Base-by-base conservation (phyloP, 1,139 yeast species). In the Lizanozyma gosingica region DNA sequence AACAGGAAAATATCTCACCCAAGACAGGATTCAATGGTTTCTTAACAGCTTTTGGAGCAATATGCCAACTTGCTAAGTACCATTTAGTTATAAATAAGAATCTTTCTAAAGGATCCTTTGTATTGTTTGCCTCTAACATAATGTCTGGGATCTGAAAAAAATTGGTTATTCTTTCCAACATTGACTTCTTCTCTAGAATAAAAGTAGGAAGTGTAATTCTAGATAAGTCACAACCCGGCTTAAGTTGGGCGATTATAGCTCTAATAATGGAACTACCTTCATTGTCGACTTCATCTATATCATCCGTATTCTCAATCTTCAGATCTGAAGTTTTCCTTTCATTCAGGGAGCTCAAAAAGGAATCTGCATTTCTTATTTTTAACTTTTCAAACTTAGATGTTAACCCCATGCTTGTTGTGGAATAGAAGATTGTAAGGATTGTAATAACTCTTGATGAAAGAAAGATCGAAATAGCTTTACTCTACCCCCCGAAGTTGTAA, bases 1-100 rank as follows among this genome's bases (percentile, higher is more conserved):
- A 90, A 54, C 96, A 83, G 15, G 85, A 73, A 57, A 87, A 92
- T 49, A 82, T 73, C 57, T 92, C 98, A 22, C 97, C 97, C 27
- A 92, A 61, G 4, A 94, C 88, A 1, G 98, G 98, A 54, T 92
- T 92, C 52, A 92, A 69, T 0, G 98, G 98, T 61, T 92, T 92
- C 59, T 94, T 92, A 11, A 92, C 98, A 1, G 97, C 98, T 57
- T 90, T 92, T 17, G 98, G 98, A 1, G 97, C 94, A 56, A 92
- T 90, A 56, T 92, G 97, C 97, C 97, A 92, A 38, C 94, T 88
- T 2, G 96, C 78, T 57, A 92, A 69, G 57, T 90, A 92, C 95
- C 96, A 92, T 52, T 80, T 78, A 35, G 84, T 78, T 8, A 92
- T 80, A 37, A 75, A 63, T 6, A 86, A 57, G 53, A 92, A 90